phyloP scores from a whole-genome alignment of 2,329 filamentous ascomycete species.

The Ophiostoma ips region DNA sequence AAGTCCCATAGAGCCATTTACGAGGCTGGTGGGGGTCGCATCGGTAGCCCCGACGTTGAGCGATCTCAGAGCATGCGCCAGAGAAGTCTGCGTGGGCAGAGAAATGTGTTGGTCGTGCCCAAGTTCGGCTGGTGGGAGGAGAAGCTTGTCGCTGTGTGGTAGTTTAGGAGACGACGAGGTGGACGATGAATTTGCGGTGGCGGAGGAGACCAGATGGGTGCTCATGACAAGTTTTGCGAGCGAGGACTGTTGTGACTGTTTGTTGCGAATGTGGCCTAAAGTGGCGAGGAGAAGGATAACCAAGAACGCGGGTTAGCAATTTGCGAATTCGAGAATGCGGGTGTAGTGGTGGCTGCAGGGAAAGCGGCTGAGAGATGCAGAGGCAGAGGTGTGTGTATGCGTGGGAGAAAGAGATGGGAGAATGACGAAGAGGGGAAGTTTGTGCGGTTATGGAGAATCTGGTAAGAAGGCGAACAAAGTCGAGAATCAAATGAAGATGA shows the following conservation, averaged over 20 bases:
- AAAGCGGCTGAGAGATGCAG: neutral
- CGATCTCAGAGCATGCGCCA: conserved; percentile 21
- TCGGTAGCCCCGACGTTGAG: conserved; percentile 13
- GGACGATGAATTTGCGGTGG: conserved; percentile 17
- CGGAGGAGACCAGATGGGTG: conserved; percentile 22
- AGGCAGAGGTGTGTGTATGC: no score
- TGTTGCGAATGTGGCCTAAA: conserved; percentile 8
- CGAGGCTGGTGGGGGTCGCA: conserved; percentile 19
- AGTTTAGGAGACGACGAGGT: conserved; percentile 18
- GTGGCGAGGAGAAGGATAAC: neutral
- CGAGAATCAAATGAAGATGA: no score
- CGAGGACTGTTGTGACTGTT: conserved; percentile 13
- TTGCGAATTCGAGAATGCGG: neutral
- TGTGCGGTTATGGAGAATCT: no score
- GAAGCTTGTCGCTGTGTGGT: conserved; percentile 11
- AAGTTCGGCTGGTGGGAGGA: conserved; percentile 17
- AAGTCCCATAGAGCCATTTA: conserved; percentile 19
- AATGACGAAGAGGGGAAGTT: no score
- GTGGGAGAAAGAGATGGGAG: no score
- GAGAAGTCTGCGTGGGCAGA: conserved; percentile 14
- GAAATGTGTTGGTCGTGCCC: conserved; percentile 12
- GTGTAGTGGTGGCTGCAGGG: neutral
- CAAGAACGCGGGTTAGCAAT: conserved; percentile 5
- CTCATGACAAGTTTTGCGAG: conserved; percentile 21
- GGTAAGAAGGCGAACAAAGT: no score